Evolutionary conservation across 108 stramenopile species (phyloP), one percentile per base, ranked within the genome.

Genomic region (Aurantiochytrium sp.): DNA sequence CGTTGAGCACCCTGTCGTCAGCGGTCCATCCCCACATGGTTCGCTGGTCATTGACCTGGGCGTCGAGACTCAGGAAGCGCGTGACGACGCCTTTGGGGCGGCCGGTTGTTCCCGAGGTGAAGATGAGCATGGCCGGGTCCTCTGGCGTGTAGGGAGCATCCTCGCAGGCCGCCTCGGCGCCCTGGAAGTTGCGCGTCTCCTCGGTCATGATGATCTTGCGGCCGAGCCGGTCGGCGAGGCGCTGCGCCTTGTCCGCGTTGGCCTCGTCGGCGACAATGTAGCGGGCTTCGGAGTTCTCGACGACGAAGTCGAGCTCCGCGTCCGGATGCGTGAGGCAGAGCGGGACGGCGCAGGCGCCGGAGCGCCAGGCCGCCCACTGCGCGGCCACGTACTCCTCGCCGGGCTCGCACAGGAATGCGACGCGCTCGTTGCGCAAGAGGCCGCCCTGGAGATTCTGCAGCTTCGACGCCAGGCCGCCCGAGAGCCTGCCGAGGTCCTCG

Each of bases 31-130:
- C 37, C 90, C 90, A 91, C 19, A 85, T 88, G 31, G 50, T 15
- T 17, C 12, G 22, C 42, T 89, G 55, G 31, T 86, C 73, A 10
- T 37, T 19, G 54, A 85, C 36, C 86, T 65, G 54, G 42, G 34
- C 68, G 31, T 32, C 52, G 22, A 91, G 55, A 31, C 30, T 30
- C 4, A 30, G 39, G 27, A 86, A 87, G 8, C 85, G 88, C 19
- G 69, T 52, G 32, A 91, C 86, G 10, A 91, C 90, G 19, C 90
- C 90, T 53, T 91, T 91, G 15, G 90, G 90, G 8, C 87, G 86
- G 31, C 89, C 69, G 1, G 90, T 91, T n/a, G 88, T 91, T 19
- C 90, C 90, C 3, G 52, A 54, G 4, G 90, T 91, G 53, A 52
- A 91, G 0, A 91, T 50, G 34, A 91, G 48, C 37, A 91, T 50